Percentiles rank a stretch among this genome's conserved stretches.
Evolutionary conservation across 257 asterid species (phyloP).

Genomic region (Nicotiana obtusifolia): DNA sequence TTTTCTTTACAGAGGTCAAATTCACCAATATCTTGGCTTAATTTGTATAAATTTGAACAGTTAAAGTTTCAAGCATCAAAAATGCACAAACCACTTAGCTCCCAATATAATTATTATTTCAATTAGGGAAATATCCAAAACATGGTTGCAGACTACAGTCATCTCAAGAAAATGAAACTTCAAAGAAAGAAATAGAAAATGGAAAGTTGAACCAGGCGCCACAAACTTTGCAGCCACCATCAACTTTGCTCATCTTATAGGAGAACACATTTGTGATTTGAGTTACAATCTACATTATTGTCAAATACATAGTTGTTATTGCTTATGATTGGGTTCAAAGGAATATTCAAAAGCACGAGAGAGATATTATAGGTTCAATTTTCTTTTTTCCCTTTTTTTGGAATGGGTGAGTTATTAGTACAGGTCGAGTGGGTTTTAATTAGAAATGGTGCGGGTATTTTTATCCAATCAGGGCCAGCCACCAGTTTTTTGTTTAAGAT

Average conservation of each 20-base stretch:
- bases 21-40: not conserved
- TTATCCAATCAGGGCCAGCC: too few relatives aligned
- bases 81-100: not conserved
- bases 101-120: not conserved
- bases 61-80: not conserved
- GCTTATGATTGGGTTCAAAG: conserved; percentile 61
- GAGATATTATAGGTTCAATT: conserved; percentile 21
- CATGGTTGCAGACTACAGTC: not conserved
- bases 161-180: not conserved
- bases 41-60: too few relatives aligned
- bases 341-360: conserved; percentile 60
- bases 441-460: too few relatives aligned
- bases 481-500: too few relatives aligned
- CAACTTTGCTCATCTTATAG: not conserved
- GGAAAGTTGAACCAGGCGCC: too few relatives aligned
- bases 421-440: too few relatives aligned
- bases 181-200: not conserved
- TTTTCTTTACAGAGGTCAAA: not conserved
- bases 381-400: too few relatives aligned
- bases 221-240: not conserved
- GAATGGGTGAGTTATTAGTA: too few relatives aligned
- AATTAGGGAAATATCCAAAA: not conserved
- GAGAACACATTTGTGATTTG: not conserved
- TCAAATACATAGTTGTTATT: not conserved
- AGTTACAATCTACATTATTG: not conserved